Base-by-base conservation (phyloP, 352 stramenopile genomes). In the Thraustochytrium striatum region DNA sequence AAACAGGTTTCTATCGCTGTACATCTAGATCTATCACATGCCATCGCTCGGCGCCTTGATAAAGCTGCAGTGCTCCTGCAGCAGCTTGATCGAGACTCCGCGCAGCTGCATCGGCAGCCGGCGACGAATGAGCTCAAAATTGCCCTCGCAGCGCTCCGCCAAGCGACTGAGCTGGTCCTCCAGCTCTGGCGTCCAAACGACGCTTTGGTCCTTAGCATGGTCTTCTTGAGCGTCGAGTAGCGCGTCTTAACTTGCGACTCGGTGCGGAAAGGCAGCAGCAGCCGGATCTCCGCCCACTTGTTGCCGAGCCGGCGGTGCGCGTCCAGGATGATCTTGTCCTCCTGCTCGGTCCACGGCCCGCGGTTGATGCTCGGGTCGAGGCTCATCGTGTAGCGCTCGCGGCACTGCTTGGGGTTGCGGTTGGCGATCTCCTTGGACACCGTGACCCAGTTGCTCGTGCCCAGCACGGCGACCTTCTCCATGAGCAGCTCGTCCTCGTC, bases 331-430 rank as follows among this genome's bases (percentile, higher is more conserved):
- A 32, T 75, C 53, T 75, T 28, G 30, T 75, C 68, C 39, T 75
- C 68, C 7, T 11, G n/a, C 7, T 30, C 13, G 16, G 47, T 65
- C 68, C 68, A 75, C 0, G 47, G 47, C n/a, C 30, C 68, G 28
- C 68, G 32, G n/a, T 75, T 75, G 28, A 75, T 75, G 53, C 53
- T 75, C 16, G 68, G 68, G 33, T 75, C 68, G n/a, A 75, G 68
- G 44, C 47, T 28, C 9, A 36, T 47, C 2, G 68, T 75, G 47
- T 65, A 95, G 39, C 91, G 88, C 75, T 95, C 91, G 33, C 91
- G 87, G 78, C 91, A 95, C 72, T 95, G 91, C 84, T 95, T 95
- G 19, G 88, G 91, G 39, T 89, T 95, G n/a, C 91, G 87, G n/a
- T 57, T 57, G 0, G 89, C 89, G 50, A 95, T 93, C 33, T 88